These are phyloP conservation scores for Trametes sp. DNA, from an alignment of 1,284 basidiomycete species.

Conservation along the genomic window DNA sequence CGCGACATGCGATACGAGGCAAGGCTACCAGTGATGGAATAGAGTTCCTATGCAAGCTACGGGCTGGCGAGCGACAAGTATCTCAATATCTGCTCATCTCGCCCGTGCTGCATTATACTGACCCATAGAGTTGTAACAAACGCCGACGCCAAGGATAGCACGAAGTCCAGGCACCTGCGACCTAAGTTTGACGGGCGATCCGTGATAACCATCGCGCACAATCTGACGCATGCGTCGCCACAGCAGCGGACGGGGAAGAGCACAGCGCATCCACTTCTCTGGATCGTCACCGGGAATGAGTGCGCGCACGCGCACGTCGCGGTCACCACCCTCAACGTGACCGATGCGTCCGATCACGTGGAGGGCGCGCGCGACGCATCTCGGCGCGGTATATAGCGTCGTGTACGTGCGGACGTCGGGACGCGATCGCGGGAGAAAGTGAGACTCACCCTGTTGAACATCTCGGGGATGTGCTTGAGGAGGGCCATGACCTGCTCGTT, in stretches of 20 bases:
- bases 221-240: neutral
- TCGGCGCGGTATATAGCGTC: constrained; percentile 21
- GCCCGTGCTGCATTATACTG: neutral
- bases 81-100: too few species aligned
- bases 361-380: constrained; percentile 30
- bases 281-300: constrained; percentile 1
- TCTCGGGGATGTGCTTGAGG: constrained; percentile 56
- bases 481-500: constrained; percentile 59
- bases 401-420: neutral
- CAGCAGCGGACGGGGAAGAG: constrained; percentile 1
- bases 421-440: constrained; percentile 16
- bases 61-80: too few species aligned
- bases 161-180: constrained; percentile 18
- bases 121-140: constrained; percentile 10
- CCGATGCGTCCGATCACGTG: constrained; percentile 39
- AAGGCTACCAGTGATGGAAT: too few species aligned
- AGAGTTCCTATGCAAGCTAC: too few species aligned
- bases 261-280: constrained; percentile 4
- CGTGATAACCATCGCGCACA: constrained; percentile 9
- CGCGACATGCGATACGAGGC: too few species aligned
- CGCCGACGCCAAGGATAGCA: constrained; percentile 25
- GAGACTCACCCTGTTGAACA: constrained; percentile 45
- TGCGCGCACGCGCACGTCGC: constrained; percentile 23
- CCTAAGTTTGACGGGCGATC: constrained; percentile 9
- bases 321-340: constrained; percentile 37